phyloP scores from a whole-genome alignment of 2,329 filamentous ascomycete genomes.

The Nigrospora sphaerica region DNA sequence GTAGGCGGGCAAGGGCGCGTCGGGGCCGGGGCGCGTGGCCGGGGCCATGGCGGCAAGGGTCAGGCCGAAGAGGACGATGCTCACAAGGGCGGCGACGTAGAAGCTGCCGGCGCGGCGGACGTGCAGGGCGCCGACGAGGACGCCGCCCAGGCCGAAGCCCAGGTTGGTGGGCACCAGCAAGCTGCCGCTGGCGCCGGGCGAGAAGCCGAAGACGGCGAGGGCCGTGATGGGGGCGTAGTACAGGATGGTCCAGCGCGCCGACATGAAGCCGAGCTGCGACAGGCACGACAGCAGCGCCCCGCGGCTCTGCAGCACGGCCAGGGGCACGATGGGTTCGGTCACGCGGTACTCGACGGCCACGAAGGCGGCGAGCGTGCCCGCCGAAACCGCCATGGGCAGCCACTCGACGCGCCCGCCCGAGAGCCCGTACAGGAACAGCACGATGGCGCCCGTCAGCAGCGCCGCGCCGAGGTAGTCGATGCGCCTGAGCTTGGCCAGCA shows the following conservation, averaged over 20 bases:
- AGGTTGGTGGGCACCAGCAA: slow-evolving; percentile 76
- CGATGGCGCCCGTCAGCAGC: slow-evolving; percentile 56
- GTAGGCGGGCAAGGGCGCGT: slow-evolving; percentile 44
- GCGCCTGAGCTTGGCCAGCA: slow-evolving; percentile 44
- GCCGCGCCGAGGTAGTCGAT: slow-evolving; percentile 72
- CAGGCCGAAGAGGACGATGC: slow-evolving; percentile 54
- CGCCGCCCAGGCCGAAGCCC: slow-evolving; percentile 68
- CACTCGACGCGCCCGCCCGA: slow-evolving; percentile 51
- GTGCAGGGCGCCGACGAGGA: slow-evolving; percentile 69
- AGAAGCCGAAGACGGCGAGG: slow-evolving; percentile 65
- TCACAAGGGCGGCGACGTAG: slow-evolving; percentile 56
- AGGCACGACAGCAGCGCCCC: slow-evolving; percentile 68
- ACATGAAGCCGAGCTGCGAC: slow-evolving; percentile 71
- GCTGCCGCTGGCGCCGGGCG: slow-evolving; percentile 63
- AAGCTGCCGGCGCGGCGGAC: slow-evolving; percentile 68
- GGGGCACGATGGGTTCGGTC: slow-evolving; percentile 70
- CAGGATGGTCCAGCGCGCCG: slow-evolving; percentile 70
- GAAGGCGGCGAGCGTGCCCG: slow-evolving; percentile 44
- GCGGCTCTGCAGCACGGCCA: slow-evolving; percentile 61
- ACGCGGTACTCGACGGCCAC: slow-evolving; percentile 56
- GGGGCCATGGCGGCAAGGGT: slow-evolving; percentile 50
- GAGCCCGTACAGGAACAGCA: slow-evolving; percentile 66
- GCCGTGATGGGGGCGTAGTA: slow-evolving; percentile 79
- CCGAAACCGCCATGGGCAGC: slow-evolving; percentile 53
- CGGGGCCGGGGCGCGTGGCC: slow-evolving; percentile 43